Evolutionary conservation across 164 flowering plant genomes (phyloP).

Genomic region (Cinnamomum chago): DNA sequence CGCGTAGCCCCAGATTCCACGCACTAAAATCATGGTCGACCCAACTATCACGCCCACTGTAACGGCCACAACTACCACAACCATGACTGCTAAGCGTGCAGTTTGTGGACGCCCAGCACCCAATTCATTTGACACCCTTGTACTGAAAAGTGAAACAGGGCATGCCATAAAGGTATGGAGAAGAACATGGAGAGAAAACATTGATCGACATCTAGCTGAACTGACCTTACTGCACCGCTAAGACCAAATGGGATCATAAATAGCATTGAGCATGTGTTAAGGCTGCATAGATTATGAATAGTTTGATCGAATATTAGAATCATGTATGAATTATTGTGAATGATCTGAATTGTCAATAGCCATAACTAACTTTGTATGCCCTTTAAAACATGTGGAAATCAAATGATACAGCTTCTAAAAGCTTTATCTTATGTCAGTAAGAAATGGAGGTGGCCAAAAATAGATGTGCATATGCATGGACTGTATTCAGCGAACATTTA

Average conservation of each 20-base stretch:
- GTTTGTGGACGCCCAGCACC: constrained; percentile 39
- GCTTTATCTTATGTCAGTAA: too few relatives aligned
- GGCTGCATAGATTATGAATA: background rate
- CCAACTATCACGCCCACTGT: constrained; percentile 20
- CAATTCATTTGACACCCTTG: constrained; percentile 40
- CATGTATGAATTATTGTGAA: background rate
- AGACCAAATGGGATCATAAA: constrained; percentile 15
- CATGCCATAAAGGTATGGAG: background rate
- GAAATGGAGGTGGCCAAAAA: too few relatives aligned
- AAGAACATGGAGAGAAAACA: background rate
- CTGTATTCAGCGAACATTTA: background rate
- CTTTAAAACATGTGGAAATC: background rate
- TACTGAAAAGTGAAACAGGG: constrained; percentile 20
- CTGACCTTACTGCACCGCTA: constrained; percentile 15
- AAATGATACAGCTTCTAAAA: background rate
- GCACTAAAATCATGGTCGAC: constrained; percentile 18
- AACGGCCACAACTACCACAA: constrained; percentile 14
- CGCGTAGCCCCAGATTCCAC: constrained; percentile 26
- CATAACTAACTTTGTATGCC: background rate
- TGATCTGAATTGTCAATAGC: background rate
- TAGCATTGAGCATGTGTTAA: constrained; percentile 7
- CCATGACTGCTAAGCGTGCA: constrained; percentile 29
- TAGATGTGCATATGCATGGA: too few relatives aligned
- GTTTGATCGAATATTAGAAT: background rate
- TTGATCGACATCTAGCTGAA: background rate